These are phyloP conservation scores for Mortierella sp. DNA, from an alignment of 371 early-diverging fungal genomes.

Conservation along the genomic window DNA sequence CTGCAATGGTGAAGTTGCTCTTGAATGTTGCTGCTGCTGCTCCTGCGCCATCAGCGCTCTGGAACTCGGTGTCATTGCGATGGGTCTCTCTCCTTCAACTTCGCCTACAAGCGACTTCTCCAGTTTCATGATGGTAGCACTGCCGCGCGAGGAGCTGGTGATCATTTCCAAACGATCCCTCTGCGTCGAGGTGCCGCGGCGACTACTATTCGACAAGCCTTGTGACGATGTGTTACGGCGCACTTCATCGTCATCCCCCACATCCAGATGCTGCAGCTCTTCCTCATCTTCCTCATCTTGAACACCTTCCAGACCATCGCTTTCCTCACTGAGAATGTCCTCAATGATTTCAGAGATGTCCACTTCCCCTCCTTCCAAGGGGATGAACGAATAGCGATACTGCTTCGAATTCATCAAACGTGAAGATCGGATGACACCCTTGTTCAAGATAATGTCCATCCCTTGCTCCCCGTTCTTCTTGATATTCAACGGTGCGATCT, in stretches of 20 bases:
- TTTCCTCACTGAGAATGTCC: conserved; percentile 53
- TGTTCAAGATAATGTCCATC: conserved; percentile 50
- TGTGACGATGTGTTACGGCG: neutral
- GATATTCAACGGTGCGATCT: conserved; percentile 40
- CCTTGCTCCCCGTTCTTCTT: conserved; percentile 55
- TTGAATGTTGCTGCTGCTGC: neutral
- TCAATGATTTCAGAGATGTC: conserved; percentile 59
- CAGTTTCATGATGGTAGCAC: conserved; percentile 32
- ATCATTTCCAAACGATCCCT: conserved; percentile 29
- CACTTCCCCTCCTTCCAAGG: conserved; percentile 51
- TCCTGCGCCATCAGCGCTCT: no score
- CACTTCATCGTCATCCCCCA: neutral
- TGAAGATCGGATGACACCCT: conserved; percentile 56
- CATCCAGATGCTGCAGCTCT: conserved; percentile 12
- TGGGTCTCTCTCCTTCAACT: no score
- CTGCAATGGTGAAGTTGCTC: conserved; percentile 3
- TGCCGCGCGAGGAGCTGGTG: conserved; percentile 18
- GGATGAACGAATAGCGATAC: conserved; percentile 59
- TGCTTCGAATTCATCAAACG: conserved; percentile 53
- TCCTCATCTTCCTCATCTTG: conserved; percentile 41
- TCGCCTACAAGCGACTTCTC: conserved; percentile 24
- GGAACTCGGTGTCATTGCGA: no score
- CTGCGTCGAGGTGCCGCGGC: conserved; percentile 1
- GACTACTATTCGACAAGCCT: conserved; percentile 16
- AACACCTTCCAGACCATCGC: conserved; percentile 32